phyloP scores from a whole-genome alignment of 1,139 yeast genomes.

The Protomyces inouyei region DNA sequence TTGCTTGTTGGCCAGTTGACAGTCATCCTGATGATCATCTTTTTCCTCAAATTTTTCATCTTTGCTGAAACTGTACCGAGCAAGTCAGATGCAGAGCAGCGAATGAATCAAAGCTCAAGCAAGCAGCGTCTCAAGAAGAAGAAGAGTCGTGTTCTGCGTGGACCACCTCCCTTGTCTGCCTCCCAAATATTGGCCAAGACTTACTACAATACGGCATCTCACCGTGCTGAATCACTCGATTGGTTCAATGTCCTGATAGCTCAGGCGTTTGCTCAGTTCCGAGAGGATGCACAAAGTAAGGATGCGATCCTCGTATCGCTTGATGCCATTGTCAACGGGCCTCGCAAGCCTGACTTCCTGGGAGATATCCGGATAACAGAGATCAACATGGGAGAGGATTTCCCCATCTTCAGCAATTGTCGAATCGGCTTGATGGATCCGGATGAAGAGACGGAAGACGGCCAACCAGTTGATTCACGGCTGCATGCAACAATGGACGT shows the following conservation, averaged over 20 bases:
- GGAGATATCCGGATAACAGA: conserved; percentile 78
- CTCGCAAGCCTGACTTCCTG: conserved; percentile 69
- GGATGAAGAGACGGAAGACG: conserved; percentile 32
- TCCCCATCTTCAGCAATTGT: conserved; percentile 92
- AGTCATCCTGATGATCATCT: conserved; percentile 65
- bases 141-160: conserved; percentile 35
- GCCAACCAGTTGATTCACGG: conserved; percentile 45
- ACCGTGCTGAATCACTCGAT: conserved; percentile 83
- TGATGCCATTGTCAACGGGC: conserved; percentile 50
- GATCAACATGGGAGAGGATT: conserved; percentile 89
- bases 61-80: conserved; percentile 60
- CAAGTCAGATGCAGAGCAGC: not conserved
- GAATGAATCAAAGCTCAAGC: not conserved
- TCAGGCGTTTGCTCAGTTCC: conserved; percentile 77
- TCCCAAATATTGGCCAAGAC: conserved; percentile 70
- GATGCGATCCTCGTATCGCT: conserved; percentile 80
- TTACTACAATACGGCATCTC: conserved; percentile 82
- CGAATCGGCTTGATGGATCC: conserved; percentile 47
- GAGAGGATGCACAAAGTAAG: conserved; percentile 77
- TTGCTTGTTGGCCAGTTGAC: conserved; percentile 77
- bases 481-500: conserved; percentile 91
- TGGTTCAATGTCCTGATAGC: conserved; percentile 96
- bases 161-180: conserved; percentile 34
- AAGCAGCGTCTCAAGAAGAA: conserved; percentile 28
- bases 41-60: conserved; percentile 79